A percentile compares a stretch with the other conserved stretches of the same genome.
Evolutionary conservation across 164 flowering plant genomes (phyloP).

Genomic region (Saururus chinensis): DNA sequence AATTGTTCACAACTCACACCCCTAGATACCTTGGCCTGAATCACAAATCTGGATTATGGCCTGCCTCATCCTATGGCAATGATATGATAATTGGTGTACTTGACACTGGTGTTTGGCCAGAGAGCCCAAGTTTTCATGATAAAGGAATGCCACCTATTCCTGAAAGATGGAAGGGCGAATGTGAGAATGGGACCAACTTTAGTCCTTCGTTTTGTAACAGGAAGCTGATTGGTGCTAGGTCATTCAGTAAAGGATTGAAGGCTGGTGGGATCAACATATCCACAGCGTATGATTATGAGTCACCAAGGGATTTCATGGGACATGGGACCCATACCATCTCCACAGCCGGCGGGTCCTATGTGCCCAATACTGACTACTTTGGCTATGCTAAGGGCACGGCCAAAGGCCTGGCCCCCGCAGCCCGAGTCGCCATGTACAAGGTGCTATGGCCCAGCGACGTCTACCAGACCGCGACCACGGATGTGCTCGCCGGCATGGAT

Average conservation of each 20-base stretch:
- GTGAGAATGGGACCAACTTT: slow-evolving; percentile 27
- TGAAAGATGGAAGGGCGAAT: slow-evolving; percentile 25
- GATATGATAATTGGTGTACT: slow-evolving; percentile 24
- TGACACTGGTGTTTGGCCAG: slow-evolving; percentile 39
- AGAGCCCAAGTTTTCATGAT: slow-evolving; percentile 31
- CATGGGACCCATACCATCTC: slow-evolving; percentile 41
- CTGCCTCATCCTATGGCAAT: slow-evolving; percentile 13
- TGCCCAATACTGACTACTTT: slow-evolving; percentile 13
- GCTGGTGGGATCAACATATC: slow-evolving; percentile 11
- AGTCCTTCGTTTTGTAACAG: slow-evolving; percentile 28
- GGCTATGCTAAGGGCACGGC: slow-evolving; percentile 37
- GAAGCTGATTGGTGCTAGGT: slow-evolving; percentile 34
- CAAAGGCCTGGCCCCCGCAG: slow-evolving; percentile 23
- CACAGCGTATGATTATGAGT: slow-evolving; percentile 19
- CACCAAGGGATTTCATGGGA: slow-evolving; percentile 31
- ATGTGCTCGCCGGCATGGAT: slow-evolving; percentile 34
- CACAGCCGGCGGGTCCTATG: slow-evolving; percentile 21
- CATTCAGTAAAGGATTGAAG: slow-evolving; percentile 27
- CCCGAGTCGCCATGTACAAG: slow-evolving; percentile 40
- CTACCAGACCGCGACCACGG: slow-evolving; percentile 15
- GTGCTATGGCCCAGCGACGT: slow-evolving; percentile 8
- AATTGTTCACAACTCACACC: slow-evolving; percentile 16
- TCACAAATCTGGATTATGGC: slow-evolving; percentile 18
- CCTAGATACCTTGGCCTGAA: slow-evolving; percentile 22
- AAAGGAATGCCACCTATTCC: slow-evolving; percentile 31